phyloP scores from a whole-genome alignment of 148 eudicot species.

The Agrostemma githago region DNA sequence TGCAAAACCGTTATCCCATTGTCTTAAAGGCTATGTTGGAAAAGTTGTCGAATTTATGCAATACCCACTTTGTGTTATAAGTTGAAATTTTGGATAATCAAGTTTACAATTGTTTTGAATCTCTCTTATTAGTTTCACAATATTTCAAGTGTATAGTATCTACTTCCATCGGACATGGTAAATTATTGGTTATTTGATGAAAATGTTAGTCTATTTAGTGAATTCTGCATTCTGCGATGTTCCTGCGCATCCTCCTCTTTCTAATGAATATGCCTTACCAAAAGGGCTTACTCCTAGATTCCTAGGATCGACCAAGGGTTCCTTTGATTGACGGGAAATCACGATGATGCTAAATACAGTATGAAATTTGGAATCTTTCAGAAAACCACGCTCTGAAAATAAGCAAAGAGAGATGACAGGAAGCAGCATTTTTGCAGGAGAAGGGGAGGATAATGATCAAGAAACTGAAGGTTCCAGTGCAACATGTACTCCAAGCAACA shows the following conservation, averaged over 20 bases:
- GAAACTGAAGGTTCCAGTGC: conserved; percentile 46
- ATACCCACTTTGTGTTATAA: not conserved
- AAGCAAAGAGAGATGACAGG: conserved; percentile 77
- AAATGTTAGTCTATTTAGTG: not conserved
- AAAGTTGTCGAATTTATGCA: not conserved
- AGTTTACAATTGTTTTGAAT: not conserved
- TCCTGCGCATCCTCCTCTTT: no score
- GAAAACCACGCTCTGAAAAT: conserved; percentile 85
- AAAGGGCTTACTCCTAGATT: no score
- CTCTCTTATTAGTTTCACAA: not conserved
- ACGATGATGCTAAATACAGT: conserved; percentile 1
- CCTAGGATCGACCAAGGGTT: not conserved
- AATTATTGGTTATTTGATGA: not conserved
- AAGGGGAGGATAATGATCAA: conserved; percentile 38
- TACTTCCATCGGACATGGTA: not conserved
- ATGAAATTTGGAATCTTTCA: conserved; percentile 25
- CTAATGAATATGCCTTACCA: no score
- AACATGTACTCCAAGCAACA: conserved; percentile 33
- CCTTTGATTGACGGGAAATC: not conserved
- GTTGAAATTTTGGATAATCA: no score
- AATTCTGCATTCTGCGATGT: not conserved
- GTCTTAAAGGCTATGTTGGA: not conserved
- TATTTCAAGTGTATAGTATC: not conserved
- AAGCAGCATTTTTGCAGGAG: conserved; percentile 66
- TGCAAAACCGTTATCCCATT: not conserved